Percentiles rank a stretch among this genome's conserved stretches.
Conservation (phyloP, 352 stramenopile species). For the Blastocystis sp. region DNA sequence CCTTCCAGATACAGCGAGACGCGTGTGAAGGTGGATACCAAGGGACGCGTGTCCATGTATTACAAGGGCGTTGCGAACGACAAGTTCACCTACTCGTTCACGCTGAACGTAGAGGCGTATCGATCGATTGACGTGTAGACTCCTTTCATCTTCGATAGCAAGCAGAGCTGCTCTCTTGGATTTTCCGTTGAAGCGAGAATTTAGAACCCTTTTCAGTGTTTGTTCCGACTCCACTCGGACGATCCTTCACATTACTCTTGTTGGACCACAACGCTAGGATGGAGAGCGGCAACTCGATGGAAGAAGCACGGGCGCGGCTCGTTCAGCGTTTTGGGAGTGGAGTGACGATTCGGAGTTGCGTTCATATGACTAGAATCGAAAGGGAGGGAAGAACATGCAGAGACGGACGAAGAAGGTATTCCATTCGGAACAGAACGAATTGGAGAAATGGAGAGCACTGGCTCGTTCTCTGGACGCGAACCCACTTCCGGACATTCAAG, state of each 20-base stretch:
- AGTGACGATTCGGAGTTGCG: background rate
- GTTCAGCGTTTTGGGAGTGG: background rate
- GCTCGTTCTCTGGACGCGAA: background rate
- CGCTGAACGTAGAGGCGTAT: background rate
- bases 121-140: background rate
- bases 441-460: background rate
- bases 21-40: constrained; percentile 35
- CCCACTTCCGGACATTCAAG: background rate
- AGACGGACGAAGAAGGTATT: background rate
- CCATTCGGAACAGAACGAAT: background rate
- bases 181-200: background rate
- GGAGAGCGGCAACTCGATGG: background rate
- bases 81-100: background rate
- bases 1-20: background rate
- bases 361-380: background rate
- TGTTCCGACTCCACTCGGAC: background rate
- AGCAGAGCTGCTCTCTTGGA: background rate
- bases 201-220: background rate
- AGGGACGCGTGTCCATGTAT: background rate
- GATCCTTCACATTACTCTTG: background rate
- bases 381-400: background rate
- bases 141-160: background rate
- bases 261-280: background rate
- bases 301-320: background rate
- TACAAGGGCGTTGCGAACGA: constrained; percentile 1